A percentile compares a stretch with the other conserved stretches of the same genome.
These are phyloP conservation scores for Yamadazyma blattariae DNA, from an alignment of 1,139 yeast genomes.

Conservation along the genomic window DNA sequence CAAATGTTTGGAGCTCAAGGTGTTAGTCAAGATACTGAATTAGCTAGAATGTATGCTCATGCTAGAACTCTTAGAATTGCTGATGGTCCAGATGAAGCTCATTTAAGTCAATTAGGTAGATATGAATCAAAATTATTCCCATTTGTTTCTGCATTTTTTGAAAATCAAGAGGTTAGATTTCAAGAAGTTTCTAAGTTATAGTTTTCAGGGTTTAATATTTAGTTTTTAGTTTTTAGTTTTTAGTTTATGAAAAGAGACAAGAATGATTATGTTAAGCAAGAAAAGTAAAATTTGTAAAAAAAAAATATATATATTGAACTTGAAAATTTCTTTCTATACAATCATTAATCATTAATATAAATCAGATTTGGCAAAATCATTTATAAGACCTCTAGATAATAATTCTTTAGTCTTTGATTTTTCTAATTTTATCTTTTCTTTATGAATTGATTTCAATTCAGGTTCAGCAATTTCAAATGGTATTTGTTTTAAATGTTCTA, in stretches of 20 bases:
- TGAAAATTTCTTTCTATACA: not conserved
- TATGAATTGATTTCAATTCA: constrained; percentile 37
- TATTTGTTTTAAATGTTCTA: constrained; percentile 54
- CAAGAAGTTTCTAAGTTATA: constrained; percentile 1
- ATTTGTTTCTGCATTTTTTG: constrained; percentile 34
- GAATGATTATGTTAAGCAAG: not conserved
- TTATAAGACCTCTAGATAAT: constrained; percentile 51
- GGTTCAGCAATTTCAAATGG: constrained; percentile 60
- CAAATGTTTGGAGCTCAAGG: constrained; percentile 75
- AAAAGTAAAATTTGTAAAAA: not conserved
- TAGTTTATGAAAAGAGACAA: not conserved
- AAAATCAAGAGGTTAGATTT: constrained; percentile 18
- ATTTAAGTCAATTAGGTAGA: constrained; percentile 58
- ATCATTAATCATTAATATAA: constrained; percentile 34
- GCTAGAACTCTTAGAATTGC: constrained; percentile 65
- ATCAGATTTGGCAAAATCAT: constrained; percentile 55
- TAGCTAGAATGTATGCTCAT: constrained; percentile 55
- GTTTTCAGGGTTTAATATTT: too few species aligned
- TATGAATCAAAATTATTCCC: constrained; percentile 36
- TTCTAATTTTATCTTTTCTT: constrained; percentile 42
- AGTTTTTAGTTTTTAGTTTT: too few species aligned
- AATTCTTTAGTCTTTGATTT: constrained; percentile 47
- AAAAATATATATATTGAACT: not conserved
- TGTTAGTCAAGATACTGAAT: constrained; percentile 59
- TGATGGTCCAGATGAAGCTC: constrained; percentile 78